Conservation (phyloP, 495 filamentous ascomycete genomes). For the Pyrenula aspistea region DNA sequence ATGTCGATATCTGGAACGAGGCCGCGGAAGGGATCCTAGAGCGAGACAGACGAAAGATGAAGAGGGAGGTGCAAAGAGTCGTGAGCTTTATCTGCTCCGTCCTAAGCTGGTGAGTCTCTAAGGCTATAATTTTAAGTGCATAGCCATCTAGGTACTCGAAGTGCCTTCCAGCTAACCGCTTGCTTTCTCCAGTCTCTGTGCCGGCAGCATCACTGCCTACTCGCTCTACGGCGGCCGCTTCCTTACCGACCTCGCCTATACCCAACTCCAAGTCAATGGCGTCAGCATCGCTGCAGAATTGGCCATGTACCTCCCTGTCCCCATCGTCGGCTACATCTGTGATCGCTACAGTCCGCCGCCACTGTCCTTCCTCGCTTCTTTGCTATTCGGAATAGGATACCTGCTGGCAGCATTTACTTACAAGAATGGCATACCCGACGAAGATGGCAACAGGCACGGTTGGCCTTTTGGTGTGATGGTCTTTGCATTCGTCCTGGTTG, state of each 20-base stretch:
- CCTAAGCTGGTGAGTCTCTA: constrained; percentile 37
- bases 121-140: too few relatives aligned
- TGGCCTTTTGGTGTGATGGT: constrained; percentile 78
- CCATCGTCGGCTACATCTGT: constrained; percentile 80
- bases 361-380: constrained; percentile 55
- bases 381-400: constrained; percentile 72
- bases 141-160: too few relatives aligned
- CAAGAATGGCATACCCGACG: constrained; percentile 42
- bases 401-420: constrained; percentile 72
- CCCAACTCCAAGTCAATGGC: constrained; percentile 81
- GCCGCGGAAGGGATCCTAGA: constrained; percentile 50
- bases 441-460: constrained; percentile 36
- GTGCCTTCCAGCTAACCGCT: neutral
- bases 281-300: constrained; percentile 75
- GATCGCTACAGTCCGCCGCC: constrained; percentile 73
- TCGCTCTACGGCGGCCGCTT: constrained; percentile 86
- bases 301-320: constrained; percentile 79
- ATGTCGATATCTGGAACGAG: constrained; percentile 47
- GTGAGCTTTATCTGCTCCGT: constrained; percentile 49
- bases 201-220: constrained; percentile 76
- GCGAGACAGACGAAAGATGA: constrained; percentile 40
- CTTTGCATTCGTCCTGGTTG: constrained; percentile 66
- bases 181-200: constrained; percentile 44
- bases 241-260: constrained; percentile 70
- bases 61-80: constrained; percentile 36